Conservation (phyloP, 441 rosid genomes). For the Brassica hybrid region DNA sequence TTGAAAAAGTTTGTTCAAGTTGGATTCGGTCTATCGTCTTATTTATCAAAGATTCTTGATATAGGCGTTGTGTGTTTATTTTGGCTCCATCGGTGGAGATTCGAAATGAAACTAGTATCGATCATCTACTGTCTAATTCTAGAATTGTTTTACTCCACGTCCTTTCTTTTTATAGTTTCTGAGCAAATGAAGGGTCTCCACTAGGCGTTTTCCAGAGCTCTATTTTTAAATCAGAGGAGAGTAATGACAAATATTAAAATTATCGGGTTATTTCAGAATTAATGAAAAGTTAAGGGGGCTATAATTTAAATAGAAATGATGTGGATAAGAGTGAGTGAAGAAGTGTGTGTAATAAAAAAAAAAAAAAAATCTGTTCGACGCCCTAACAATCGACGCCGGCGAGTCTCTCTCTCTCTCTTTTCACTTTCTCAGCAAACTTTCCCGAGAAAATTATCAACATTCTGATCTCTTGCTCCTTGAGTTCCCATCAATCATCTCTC, state of each 20-base stretch:
- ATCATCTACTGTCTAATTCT: conserved; percentile 10
- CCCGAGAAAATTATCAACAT: conserved; percentile 13
- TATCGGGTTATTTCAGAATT: neutral
- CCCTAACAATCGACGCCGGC: conserved; percentile 13
- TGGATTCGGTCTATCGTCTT: neutral
- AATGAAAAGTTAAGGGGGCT: neutral
- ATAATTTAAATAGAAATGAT: neutral
- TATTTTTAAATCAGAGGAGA: conserved; percentile 12
- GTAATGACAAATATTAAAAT: neutral
- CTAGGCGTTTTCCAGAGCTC: neutral
- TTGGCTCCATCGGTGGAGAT: conserved; percentile 29
- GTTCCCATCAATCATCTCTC: no score
- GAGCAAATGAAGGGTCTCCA: conserved; percentile 18
- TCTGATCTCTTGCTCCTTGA: conserved; percentile 5
- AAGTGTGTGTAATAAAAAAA: neutral
- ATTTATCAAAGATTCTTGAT: conserved; percentile 15
- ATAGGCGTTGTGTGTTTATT: neutral
- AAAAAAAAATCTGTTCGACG: neutral
- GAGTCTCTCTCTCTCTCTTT: neutral
- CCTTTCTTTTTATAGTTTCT: neutral
- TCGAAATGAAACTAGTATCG: neutral
- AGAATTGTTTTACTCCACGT: conserved; percentile 24
- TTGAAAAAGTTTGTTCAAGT: neutral
- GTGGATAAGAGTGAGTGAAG: conserved; percentile 37
- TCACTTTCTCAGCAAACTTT: conserved; percentile 14